Conservation (phyloP, 1,139 yeast species). For the Meyerozyma elateridarum region DNA sequence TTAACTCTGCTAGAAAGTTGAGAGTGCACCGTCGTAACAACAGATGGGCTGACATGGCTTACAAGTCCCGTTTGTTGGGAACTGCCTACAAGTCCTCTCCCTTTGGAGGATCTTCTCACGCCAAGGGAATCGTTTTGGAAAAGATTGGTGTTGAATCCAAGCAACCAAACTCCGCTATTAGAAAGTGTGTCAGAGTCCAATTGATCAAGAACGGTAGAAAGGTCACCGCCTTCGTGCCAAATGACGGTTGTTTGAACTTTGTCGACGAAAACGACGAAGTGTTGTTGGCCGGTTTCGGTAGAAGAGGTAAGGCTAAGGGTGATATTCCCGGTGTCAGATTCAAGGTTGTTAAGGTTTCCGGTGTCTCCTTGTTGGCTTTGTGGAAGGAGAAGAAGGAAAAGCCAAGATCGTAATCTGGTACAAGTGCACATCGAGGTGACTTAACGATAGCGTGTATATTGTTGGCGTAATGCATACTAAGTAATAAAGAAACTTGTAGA, state of each 20-base stretch:
- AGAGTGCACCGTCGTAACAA: conserved; percentile 99
- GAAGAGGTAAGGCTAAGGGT: conserved; percentile 99
- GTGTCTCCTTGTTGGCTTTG: conserved; percentile 98
- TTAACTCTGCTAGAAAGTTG: conserved; percentile 99
- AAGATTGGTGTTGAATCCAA: conserved; percentile 99
- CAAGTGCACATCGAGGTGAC: no score
- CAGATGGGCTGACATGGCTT: conserved; percentile 99
- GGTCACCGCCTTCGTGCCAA: conserved; percentile 99
- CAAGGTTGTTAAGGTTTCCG: conserved; percentile 99
- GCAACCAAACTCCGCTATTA: conserved; percentile 99
- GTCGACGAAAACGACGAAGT: conserved; percentile 99
- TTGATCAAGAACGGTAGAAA: conserved; percentile 99
- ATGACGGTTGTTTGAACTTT: conserved; percentile 99
- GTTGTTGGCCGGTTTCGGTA: conserved; percentile 99
- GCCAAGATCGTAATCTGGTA: conserved; percentile 98
- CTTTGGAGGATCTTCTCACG: conserved; percentile 99
- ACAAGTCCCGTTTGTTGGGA: conserved; percentile 98
- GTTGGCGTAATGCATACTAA: conserved; percentile 5
- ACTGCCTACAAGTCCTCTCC: conserved; percentile 99
- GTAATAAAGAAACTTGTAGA: no score
- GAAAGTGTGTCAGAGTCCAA: conserved; percentile 99
- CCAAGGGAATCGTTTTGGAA: conserved; percentile 99
- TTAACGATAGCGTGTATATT: conserved; percentile 6
- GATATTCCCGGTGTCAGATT: conserved; percentile 99
- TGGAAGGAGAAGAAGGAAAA: conserved; percentile 99